Conservation (phyloP, 345 rosid species). For the Arabis hirsuta region DNA sequence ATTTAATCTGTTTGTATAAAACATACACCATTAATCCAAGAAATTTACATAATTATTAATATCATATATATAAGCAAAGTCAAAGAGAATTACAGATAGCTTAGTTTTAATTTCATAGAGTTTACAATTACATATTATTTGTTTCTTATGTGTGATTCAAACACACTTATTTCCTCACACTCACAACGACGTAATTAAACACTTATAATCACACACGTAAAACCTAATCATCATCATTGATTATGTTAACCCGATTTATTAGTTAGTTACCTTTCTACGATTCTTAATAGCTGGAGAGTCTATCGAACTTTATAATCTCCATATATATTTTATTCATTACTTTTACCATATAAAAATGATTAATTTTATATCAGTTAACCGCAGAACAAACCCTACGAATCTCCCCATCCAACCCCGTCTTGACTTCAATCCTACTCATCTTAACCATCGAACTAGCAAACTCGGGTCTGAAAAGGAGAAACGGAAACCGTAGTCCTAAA, state of each 20-base stretch:
- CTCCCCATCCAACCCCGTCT: conserved; percentile 50
- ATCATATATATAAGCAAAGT: background rate
- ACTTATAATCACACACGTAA: background rate
- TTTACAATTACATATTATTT: background rate
- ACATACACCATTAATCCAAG: background rate
- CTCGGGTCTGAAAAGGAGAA: conserved; percentile 19
- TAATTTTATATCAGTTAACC: conserved; percentile 34
- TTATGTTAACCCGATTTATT: conserved; percentile 2
- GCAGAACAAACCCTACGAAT: conserved; percentile 52
- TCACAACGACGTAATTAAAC: background rate
- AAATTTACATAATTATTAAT: background rate
- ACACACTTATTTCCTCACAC: background rate
- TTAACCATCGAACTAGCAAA: conserved; percentile 53
- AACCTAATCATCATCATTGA: background rate
- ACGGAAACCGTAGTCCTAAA: conserved; percentile 29
- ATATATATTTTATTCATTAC: conserved; percentile 6
- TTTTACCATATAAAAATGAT: background rate
- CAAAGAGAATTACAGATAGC: background rate
- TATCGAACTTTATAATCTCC: conserved; percentile 1
- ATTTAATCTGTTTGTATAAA: background rate
- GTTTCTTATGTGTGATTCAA: background rate
- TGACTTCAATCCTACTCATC: conserved; percentile 51
- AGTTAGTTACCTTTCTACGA: background rate
- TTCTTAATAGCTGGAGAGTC: background rate
- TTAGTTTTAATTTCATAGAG: background rate